Evolutionary conservation across 2,329 filamentous ascomycete genomes (phyloP).

Genomic region (Nannizziopsis barbatae): DNA sequence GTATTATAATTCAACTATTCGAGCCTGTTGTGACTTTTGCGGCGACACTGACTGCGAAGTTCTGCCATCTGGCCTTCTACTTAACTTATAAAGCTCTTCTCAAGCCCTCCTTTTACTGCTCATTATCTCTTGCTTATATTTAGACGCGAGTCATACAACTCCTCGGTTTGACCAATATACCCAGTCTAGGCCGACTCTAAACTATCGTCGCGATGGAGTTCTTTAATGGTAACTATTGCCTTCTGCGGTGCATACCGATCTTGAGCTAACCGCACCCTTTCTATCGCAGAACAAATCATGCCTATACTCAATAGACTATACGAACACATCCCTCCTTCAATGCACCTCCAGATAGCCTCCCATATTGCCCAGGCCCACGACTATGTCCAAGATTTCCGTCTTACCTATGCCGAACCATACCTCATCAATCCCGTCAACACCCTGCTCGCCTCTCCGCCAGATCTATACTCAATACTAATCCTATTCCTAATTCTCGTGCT

Average conservation of each 20-base stretch:
- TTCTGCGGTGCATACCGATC: neutral
- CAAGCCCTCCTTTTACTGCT: no score
- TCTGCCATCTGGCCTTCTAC: no score
- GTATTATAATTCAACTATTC: no score
- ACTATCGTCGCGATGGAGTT: neutral
- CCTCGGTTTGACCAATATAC: neutral
- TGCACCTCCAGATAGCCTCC: constrained; percentile 16
- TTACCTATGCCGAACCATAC: constrained; percentile 36
- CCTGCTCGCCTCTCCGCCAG: constrained; percentile 27
- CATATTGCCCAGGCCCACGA: constrained; percentile 17
- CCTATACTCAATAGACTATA: constrained; percentile 15
- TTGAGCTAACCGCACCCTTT: constrained; percentile 1
- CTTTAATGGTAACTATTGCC: neutral
- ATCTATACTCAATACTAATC: constrained; percentile 32
- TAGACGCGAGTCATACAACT: neutral
- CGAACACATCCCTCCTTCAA: constrained; percentile 15
- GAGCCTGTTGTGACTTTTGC: no score
- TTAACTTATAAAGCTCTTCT: no score
- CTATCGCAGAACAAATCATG: constrained; percentile 16
- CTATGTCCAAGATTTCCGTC: constrained; percentile 17
- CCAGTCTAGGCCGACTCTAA: neutral
- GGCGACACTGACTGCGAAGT: no score
- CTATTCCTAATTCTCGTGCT: constrained; percentile 54
- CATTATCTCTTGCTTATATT: no score
- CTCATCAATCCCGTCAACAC: constrained; percentile 32